Evolutionary conservation across 2,329 filamentous ascomycete genomes (phyloP).

Genomic region (Orbilia ellipsospora): DNA sequence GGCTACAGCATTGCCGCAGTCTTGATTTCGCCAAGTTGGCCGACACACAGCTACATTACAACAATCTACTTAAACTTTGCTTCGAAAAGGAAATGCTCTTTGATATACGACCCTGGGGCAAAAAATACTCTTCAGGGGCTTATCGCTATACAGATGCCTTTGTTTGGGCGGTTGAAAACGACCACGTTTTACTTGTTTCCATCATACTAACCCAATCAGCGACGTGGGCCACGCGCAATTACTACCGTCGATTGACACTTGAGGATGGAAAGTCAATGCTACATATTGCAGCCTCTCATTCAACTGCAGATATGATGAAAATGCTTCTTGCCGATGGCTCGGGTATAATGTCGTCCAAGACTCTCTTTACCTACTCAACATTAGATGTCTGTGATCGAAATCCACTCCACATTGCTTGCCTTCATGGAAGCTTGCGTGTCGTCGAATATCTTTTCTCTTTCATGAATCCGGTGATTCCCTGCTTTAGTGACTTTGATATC

Average conservation of each 20-base stretch:
- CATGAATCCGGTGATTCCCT: no score
- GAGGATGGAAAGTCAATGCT: not conserved
- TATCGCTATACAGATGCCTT: constrained; percentile 39
- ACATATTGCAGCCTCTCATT: constrained; percentile 21
- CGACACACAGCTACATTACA: not conserved
- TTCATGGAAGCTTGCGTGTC: constrained; percentile 1
- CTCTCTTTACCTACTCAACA: no score
- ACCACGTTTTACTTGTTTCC: constrained; percentile 5
- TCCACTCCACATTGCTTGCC: constrained; percentile 13
- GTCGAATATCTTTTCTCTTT: not conserved
- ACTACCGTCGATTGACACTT: constrained; percentile 14
- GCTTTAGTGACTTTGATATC: constrained; percentile 7
- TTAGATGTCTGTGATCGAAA: no score
- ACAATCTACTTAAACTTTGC: constrained; percentile 14
- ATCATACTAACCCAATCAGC: no score
- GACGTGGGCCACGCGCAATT: no score
- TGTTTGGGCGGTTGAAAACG: constrained; percentile 43
- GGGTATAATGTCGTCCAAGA: no score
- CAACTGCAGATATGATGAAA: not conserved
- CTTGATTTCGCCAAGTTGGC: not conserved
- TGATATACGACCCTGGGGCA: constrained; percentile 45
- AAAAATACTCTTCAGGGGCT: constrained; percentile 16
- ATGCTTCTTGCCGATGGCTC: not conserved
- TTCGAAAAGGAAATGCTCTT: constrained; percentile 27
- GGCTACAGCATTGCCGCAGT: constrained; percentile 27